These are phyloP conservation scores for Bruguiera gymnorhiza DNA, from an alignment of 345 rosid genomes.

Conservation along the genomic window DNA sequence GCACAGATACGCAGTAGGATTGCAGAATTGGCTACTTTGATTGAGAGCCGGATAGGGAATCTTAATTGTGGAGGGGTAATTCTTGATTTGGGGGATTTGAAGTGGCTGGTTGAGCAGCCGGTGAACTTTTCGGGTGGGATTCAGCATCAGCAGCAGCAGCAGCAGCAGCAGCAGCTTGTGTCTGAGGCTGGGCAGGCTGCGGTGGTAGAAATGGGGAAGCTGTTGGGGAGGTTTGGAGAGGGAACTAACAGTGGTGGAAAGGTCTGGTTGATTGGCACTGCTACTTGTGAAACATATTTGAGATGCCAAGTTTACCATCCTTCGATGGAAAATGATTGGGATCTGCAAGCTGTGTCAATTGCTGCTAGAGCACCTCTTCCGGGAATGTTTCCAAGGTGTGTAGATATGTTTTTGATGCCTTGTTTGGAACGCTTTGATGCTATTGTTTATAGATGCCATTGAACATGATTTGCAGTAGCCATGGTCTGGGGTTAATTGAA, in stretches of 20 bases:
- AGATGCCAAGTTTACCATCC: constrained; percentile 90
- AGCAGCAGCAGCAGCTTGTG: constrained; percentile 29
- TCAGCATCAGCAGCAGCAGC: constrained; percentile 29
- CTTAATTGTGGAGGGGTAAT: constrained; percentile 54
- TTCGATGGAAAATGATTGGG: constrained; percentile 89
- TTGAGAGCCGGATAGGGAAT: constrained; percentile 47
- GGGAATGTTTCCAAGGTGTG: constrained; percentile 61
- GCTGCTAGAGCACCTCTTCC: constrained; percentile 58
- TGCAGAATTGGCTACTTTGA: constrained; percentile 49
- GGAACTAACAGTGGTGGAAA: constrained; percentile 29
- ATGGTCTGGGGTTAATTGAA: no score
- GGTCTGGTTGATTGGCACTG: constrained; percentile 81
- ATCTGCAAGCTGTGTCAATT: constrained; percentile 86
- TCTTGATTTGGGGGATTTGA: constrained; percentile 85
- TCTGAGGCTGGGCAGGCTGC: constrained; percentile 43
- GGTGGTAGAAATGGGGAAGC: constrained; percentile 61
- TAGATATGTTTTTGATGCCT: background rate
- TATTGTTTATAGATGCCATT: background rate
- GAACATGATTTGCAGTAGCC: background rate
- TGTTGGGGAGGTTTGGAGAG: constrained; percentile 48
- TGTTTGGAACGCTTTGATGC: background rate
- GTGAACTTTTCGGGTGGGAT: constrained; percentile 18
- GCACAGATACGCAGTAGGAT: constrained; percentile 44
- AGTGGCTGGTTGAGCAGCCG: constrained; percentile 78
- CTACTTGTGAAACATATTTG: constrained; percentile 90